These are phyloP conservation scores for Torrubiella hemipterigena DNA, from an alignment of 2,329 filamentous ascomycete genomes.

Conservation along the genomic window DNA sequence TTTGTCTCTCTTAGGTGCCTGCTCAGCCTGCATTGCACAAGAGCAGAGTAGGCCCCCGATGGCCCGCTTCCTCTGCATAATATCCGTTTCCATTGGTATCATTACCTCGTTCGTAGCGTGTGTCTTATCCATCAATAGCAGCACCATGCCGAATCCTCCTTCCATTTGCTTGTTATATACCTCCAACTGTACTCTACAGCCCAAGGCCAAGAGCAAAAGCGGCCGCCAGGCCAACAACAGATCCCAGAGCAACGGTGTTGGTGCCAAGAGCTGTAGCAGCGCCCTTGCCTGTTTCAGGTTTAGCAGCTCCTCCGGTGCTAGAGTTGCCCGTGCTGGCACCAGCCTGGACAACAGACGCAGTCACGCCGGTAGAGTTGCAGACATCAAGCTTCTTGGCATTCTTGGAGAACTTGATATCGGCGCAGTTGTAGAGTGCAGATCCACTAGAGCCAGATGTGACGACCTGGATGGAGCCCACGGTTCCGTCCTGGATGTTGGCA, in stretches of 20 bases:
- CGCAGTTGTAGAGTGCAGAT: slow-evolving; percentile 61
- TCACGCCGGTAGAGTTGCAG: slow-evolving; percentile 28
- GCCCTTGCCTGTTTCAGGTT: slow-evolving; percentile 6
- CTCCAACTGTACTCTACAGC: slow-evolving; percentile 14
- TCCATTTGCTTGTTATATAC: neutral
- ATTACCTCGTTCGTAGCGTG: too few species aligned
- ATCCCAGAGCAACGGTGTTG: slow-evolving; percentile 17
- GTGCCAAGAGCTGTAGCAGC: slow-evolving; percentile 12
- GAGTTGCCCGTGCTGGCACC: slow-evolving; percentile 6
- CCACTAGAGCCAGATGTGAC: slow-evolving; percentile 47
- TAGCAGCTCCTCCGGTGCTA: slow-evolving; percentile 4
- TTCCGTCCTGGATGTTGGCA: slow-evolving; percentile 43
- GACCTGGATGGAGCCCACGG: slow-evolving; percentile 56
- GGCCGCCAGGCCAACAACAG: slow-evolving; percentile 23
- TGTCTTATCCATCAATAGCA: too few species aligned
- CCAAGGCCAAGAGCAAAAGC: slow-evolving; percentile 24
- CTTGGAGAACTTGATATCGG: slow-evolving; percentile 57
- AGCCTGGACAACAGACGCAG: slow-evolving; percentile 17
- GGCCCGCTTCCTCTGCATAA: too few species aligned
- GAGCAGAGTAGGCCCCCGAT: too few species aligned
- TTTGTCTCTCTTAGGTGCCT: too few species aligned
- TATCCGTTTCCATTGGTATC: too few species aligned
- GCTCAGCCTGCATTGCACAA: too few species aligned
- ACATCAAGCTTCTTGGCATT: slow-evolving; percentile 31
- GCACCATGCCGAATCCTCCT: too few species aligned